Base-by-base conservation (phyloP, 2,329 filamentous ascomycete genomes). In the Balansia obtecta region DNA sequence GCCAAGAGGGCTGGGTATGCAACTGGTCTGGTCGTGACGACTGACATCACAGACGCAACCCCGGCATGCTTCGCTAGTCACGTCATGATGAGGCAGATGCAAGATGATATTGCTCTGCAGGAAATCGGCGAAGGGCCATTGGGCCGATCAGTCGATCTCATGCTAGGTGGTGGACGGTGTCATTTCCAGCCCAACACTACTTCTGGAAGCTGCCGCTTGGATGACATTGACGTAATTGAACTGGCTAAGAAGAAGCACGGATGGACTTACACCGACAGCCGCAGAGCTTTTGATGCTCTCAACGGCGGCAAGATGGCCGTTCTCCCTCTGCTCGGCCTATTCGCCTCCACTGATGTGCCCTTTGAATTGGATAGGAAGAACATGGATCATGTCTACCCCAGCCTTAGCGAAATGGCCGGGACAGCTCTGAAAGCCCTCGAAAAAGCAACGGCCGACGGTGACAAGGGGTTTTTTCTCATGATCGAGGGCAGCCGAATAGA, bases 391-490 rank as follows among this genome's bases (percentile, higher is more conserved):
- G 66, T 82, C 32, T 97, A 95, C 63, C 93, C 93, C 3, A 91
- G 88, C 15, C 73, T 98, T 40, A 86, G 86, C 63, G 90, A 96
- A 68, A 97, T 96, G 89, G 81, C 91, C 9, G 76, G 77, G 57
- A 88, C 87, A 15, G 91, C 93, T 1, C 73, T 98, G 54, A 80
- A 76, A 13, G 82, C 87, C 1, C 77, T 98, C 22, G 85, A 85
- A 54, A 81, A 82, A 52, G 93, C 90, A 0, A 96, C 93, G 0
- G 75, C 79, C 61, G 75, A 90, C 61, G 88, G 80, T 54, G 88
- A 97, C 41, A 82, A 94, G 67, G 93, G 93, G 4, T 98, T 97
- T 74, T 98, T 98, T 69, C 74, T 98, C 59, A 95, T 98, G 91
- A 94, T 98, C 54, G 93, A 98, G 68, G 93, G 90, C 4, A 95